phyloP scores from a whole-genome alignment of 2,329 filamentous ascomycete genomes.

The Alternaria burnsii region DNA sequence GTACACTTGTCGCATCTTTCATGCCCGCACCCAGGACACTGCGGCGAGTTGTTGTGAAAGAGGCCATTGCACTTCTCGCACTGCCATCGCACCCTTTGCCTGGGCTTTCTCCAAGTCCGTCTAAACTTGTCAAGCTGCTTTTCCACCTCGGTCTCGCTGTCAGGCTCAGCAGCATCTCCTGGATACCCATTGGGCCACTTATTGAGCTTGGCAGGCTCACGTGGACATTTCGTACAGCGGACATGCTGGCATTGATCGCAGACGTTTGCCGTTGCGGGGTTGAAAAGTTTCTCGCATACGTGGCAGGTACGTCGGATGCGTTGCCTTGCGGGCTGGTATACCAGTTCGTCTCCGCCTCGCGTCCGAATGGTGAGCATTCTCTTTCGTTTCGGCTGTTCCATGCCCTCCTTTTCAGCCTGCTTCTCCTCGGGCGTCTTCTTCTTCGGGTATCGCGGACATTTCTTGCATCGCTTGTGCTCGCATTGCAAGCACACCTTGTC shows the following conservation, averaged over 20 bases:
- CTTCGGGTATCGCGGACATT: conserved; percentile 78
- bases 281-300: conserved; percentile 72
- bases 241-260: conserved; percentile 75
- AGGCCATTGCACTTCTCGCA: conserved; percentile 71
- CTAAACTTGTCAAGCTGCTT: conserved; percentile 38
- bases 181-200: conserved; percentile 77
- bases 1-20: conserved; percentile 68
- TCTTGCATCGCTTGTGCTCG: conserved; percentile 80
- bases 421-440: conserved; percentile 61
- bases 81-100: conserved; percentile 56
- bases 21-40: conserved; percentile 69
- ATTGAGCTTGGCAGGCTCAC: conserved; percentile 76
- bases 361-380: conserved; percentile 69
- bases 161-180: conserved; percentile 63
- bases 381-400: conserved; percentile 60
- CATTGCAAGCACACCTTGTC: conserved; percentile 79
- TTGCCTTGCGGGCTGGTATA: conserved; percentile 76
- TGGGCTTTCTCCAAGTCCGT: conserved; percentile 56
- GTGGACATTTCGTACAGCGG: conserved; percentile 81
- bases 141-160: conserved; percentile 45
- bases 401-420: conserved; percentile 35
- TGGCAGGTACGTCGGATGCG: conserved; percentile 80
- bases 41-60: conserved; percentile 63
- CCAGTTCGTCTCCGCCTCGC: conserved; percentile 72
- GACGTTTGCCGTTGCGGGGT: conserved; percentile 59